Evolutionary conservation across 495 filamentous ascomycete genomes (phyloP).

Genomic region (Parmelia sp.): DNA sequence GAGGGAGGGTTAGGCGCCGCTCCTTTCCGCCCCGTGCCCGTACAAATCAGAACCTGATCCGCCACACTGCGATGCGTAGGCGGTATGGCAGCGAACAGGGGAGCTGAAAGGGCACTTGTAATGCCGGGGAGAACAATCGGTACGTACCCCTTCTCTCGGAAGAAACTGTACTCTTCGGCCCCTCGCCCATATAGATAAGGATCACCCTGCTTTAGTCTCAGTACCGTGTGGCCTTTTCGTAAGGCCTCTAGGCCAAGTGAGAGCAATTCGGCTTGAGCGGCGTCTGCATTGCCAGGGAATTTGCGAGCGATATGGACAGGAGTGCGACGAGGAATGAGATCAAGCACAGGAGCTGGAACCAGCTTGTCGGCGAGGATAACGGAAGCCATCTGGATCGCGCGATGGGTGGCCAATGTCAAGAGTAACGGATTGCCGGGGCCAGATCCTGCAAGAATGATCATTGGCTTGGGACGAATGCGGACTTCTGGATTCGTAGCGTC

Average conservation of each 20-base stretch:
- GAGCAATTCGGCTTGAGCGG: conserved; percentile 88
- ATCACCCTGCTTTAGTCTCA: conserved; percentile 92
- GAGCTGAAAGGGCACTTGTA: conserved; percentile 78
- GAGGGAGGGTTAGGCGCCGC: conserved; percentile 70
- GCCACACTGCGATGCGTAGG: conserved; percentile 82
- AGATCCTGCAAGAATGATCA: conserved; percentile 84
- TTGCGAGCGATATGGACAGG: conserved; percentile 90
- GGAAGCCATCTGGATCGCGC: conserved; percentile 77
- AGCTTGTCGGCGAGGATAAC: conserved; percentile 94
- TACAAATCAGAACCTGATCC: conserved; percentile 90
- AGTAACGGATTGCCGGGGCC: conserved; percentile 90
- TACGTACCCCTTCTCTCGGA: conserved; percentile 60
- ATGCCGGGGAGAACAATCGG: conserved; percentile 81
- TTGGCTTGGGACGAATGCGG: conserved; percentile 38
- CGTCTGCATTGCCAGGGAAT: conserved; percentile 94
- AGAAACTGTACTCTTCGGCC: conserved; percentile 87
- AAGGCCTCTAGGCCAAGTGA: conserved; percentile 66
- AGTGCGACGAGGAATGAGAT: conserved; percentile 83
- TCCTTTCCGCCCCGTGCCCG: conserved; percentile 92
- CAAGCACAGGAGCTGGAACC: conserved; percentile 78
- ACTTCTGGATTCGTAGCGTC: conserved; percentile 25
- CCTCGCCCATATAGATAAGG: conserved; percentile 94
- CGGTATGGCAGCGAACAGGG: conserved; percentile 83
- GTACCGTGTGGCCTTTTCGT: conserved; percentile 65
- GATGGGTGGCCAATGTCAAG: conserved; percentile 80